Evolutionary conservation across 2,329 filamentous ascomycete genomes (phyloP).

Genomic region (Cladobotryum protrusum): DNA sequence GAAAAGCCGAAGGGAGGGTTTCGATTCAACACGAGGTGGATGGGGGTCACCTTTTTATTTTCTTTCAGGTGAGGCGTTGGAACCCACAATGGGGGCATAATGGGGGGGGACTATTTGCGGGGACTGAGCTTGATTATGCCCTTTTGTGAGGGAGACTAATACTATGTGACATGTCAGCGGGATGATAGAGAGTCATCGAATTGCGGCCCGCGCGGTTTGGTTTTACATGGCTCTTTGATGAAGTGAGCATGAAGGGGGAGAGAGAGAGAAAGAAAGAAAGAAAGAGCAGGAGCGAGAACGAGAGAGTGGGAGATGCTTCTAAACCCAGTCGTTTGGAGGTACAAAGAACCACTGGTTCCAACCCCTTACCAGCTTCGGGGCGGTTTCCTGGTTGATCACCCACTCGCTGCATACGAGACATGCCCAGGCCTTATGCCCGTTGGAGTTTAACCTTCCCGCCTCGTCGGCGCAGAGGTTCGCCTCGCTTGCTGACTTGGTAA

Average conservation of each 20-base stretch:
- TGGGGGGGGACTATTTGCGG: too few species aligned
- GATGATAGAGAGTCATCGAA: too few species aligned
- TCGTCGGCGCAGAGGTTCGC: conserved; percentile 16
- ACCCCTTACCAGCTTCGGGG: conserved; percentile 14
- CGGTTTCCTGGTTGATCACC: conserved; percentile 23
- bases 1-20: too few species aligned
- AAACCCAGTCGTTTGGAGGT: background rate
- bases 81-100: too few species aligned
- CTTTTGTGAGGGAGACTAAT: too few species aligned
- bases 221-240: too few species aligned
- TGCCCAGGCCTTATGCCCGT: conserved; percentile 19
- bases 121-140: too few species aligned
- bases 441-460: background rate
- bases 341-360: conserved; percentile 14
- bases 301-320: background rate
- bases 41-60: too few species aligned
- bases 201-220: too few species aligned
- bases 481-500: conserved; percentile 5
- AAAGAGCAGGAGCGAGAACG: background rate
- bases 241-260: background rate
- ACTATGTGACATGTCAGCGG: too few species aligned
- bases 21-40: too few species aligned
- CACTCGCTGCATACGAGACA: conserved; percentile 30
- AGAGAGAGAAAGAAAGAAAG: background rate
- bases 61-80: too few species aligned